These are phyloP conservation scores for Beta vulgaris DNA, from an alignment of 148 eudicot species.

Conservation along the genomic window DNA sequence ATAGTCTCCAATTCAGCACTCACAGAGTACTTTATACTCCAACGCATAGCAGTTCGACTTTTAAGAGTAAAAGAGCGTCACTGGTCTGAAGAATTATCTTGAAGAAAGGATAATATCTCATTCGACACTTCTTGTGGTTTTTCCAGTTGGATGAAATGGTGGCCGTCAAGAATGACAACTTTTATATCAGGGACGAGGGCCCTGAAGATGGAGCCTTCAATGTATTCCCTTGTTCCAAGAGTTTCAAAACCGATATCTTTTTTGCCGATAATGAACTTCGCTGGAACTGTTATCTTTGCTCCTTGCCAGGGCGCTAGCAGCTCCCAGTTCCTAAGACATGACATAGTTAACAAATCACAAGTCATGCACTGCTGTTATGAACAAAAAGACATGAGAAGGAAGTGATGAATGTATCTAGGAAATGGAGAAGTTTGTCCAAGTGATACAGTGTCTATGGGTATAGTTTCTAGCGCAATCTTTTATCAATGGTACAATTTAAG, in stretches of 20 bases:
- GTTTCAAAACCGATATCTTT: constrained; percentile 45
- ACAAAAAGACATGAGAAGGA: background rate
- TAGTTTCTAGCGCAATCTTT: no score
- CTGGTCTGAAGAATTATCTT: background rate
- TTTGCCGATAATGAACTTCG: constrained; percentile 45
- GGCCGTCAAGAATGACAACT: constrained; percentile 44
- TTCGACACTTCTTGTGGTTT: constrained; percentile 44
- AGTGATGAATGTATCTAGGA: background rate
- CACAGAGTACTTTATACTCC: background rate
- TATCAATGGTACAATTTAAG: no score
- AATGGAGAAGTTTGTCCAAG: background rate
- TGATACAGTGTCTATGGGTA: background rate
- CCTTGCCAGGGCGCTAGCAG: constrained; percentile 55
- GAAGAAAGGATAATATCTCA: constrained; percentile 39
- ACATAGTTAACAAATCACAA: background rate
- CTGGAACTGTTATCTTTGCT: constrained; percentile 45
- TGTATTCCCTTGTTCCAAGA: constrained; percentile 40
- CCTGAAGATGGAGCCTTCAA: constrained; percentile 34
- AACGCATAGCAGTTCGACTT: background rate
- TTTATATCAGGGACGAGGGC: constrained; percentile 40
- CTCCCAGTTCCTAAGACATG: constrained; percentile 48
- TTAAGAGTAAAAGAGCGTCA: background rate
- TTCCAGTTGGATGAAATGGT: constrained; percentile 45
- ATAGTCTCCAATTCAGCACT: background rate
- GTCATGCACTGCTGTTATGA: constrained; percentile 1